phyloP scores from a whole-genome alignment of 345 rosid species.

The Raphanus sativus region DNA sequence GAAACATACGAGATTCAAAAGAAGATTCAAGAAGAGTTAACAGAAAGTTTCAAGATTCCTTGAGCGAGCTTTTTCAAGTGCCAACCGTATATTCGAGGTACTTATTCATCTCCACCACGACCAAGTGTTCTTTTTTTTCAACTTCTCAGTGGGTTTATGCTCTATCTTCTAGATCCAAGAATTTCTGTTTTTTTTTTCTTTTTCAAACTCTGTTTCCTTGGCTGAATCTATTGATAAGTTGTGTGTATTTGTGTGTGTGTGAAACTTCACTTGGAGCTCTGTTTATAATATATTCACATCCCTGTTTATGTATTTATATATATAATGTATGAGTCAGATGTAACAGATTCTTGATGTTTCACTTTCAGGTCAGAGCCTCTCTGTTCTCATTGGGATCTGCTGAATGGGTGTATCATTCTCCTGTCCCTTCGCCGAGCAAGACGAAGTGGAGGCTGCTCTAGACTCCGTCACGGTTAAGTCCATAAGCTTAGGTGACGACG shows the following conservation, averaged over 20 bases:
- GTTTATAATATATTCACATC: background rate
- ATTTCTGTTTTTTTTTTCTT: background rate
- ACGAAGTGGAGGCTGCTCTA: conserved; percentile 57
- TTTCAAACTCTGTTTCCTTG: background rate
- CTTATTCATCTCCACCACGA: background rate
- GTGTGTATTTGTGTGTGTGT: background rate
- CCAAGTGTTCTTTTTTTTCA: conserved; percentile 9
- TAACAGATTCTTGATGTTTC: conserved; percentile 37
- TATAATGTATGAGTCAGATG: conserved; percentile 10
- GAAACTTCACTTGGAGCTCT: background rate
- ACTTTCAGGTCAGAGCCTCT: conserved; percentile 18
- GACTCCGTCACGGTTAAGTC: conserved; percentile 80
- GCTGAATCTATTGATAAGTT: conserved; percentile 1
- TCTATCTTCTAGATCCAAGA: conserved; percentile 42
- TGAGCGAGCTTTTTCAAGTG: conserved; percentile 16
- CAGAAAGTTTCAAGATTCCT: conserved; percentile 25
- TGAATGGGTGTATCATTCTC: conserved; percentile 72
- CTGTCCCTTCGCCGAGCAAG: conserved; percentile 57
- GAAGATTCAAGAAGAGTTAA: conserved; percentile 8
- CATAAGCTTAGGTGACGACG: conserved; percentile 63
- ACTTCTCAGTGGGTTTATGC: background rate
- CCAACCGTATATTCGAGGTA: conserved; percentile 47
- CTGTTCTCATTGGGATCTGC: conserved; percentile 13
- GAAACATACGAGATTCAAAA: conserved; percentile 14
- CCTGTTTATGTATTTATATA: background rate